Conservation (phyloP, 1,284 basidiomycete species). For the Ganoderma meredithae region DNA sequence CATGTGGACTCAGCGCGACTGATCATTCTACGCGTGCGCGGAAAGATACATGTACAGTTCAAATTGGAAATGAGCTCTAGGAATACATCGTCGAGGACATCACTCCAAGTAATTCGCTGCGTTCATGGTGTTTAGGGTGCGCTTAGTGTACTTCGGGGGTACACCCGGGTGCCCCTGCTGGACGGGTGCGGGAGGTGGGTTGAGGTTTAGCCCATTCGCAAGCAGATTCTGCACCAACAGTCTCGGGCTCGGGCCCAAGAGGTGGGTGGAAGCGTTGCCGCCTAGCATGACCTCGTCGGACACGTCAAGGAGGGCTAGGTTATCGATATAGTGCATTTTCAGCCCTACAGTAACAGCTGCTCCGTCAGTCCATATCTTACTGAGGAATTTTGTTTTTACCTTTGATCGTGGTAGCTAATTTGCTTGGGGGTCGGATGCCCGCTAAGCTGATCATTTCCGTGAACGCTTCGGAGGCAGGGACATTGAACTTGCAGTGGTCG, state of each 20-base stretch:
- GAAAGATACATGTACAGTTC: neutral
- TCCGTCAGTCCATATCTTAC: neutral
- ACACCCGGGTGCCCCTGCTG: neutral
- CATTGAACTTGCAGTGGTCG: neutral
- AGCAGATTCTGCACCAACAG: neutral
- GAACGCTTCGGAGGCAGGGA: neutral
- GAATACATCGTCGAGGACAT: neutral
- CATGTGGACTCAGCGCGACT: no score
- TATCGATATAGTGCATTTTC: neutral
- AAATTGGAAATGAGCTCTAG: neutral
- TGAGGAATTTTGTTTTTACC: neutral
- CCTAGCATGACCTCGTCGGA: neutral
- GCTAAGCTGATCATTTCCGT: neutral
- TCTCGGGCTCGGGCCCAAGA: neutral
- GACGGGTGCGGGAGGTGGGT: neutral
- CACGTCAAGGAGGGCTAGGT: neutral
- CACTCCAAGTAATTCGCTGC: neutral
- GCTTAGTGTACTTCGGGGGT: neutral
- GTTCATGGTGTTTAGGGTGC: neutral
- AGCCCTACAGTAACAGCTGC: neutral
- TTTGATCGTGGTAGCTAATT: neutral
- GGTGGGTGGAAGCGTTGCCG: neutral
- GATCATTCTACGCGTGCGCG: no score
- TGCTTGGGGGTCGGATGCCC: neutral
- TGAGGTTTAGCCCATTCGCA: neutral